phyloP scores from a whole-genome alignment of 2,329 filamentous ascomycete genomes.

The Conoideocrella luteorostrata region DNA sequence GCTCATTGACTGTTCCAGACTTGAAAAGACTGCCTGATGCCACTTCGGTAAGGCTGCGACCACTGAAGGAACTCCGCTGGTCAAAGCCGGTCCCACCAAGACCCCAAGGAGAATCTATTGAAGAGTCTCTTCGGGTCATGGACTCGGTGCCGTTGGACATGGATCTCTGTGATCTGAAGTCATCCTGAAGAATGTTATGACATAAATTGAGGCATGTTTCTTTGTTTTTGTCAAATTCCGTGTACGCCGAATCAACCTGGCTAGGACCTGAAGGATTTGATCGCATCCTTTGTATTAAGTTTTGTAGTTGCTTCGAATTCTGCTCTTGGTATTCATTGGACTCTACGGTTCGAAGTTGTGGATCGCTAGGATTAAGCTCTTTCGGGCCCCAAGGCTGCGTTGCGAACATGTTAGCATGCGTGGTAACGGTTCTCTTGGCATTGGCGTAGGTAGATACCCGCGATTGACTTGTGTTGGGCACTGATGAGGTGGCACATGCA shows the following conservation, averaged over 20 bases:
- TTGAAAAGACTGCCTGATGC: conserved; percentile 19
- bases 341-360: conserved; percentile 18
- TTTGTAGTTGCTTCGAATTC: conserved; percentile 28
- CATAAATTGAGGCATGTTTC: conserved; percentile 36
- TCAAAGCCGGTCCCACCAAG: conserved; percentile 22
- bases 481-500: not conserved
- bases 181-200: conserved; percentile 32
- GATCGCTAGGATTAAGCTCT: conserved; percentile 22
- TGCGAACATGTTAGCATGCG: not conserved
- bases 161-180: conserved; percentile 24
- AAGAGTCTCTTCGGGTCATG: conserved; percentile 21
- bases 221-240: conserved; percentile 35
- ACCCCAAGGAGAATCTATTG: conserved; percentile 25
- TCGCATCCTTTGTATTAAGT: conserved; percentile 29
- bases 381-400: not conserved
- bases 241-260: conserved; percentile 38
- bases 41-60: conserved; percentile 27
- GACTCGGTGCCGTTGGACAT: conserved; percentile 17
- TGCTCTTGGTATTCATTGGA: conserved; percentile 24
- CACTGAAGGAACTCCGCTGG: conserved; percentile 32
- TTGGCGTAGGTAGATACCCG: not conserved
- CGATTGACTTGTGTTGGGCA: not conserved
- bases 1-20: conserved; percentile 19
- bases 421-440: not conserved
- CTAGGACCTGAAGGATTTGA: conserved; percentile 24